Evolutionary conservation across 495 filamentous ascomycete genomes (phyloP).

Genomic region (Hypoxylon lienhwacheense): DNA sequence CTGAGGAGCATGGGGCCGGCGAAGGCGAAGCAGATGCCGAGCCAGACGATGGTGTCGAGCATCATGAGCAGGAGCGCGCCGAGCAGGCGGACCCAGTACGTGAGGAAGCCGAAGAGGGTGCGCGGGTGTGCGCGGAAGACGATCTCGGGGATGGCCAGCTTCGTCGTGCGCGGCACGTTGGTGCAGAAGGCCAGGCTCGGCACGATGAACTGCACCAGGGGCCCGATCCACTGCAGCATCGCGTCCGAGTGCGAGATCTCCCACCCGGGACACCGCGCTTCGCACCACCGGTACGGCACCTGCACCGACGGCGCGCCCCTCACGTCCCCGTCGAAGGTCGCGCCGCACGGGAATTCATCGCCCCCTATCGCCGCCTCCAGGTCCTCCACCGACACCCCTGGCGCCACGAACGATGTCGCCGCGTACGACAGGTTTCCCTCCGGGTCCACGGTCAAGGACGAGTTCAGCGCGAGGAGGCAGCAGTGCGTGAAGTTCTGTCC

Average conservation of each 20-base stretch:
- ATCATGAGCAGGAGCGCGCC: constrained; percentile 36
- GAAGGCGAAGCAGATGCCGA: constrained; percentile 43
- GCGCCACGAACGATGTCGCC: constrained; percentile 25
- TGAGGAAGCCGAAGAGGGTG: constrained; percentile 22
- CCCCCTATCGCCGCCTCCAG: constrained; percentile 13
- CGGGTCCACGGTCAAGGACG: constrained; percentile 14
- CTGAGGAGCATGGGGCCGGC: constrained; percentile 46
- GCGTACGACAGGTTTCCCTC: constrained; percentile 33
- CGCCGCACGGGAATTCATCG: constrained; percentile 44
- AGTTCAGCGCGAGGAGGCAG: constrained; percentile 34
- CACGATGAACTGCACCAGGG: constrained; percentile 40
- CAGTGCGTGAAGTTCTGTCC: constrained; percentile 39
- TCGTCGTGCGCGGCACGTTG: constrained; percentile 37
- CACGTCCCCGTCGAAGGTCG: constrained; percentile 36
- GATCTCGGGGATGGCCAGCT: constrained; percentile 36
- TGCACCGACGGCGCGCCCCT: constrained; percentile 37
- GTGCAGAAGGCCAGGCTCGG: constrained; percentile 40
- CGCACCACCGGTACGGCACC: constrained; percentile 36
- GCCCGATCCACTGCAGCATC: constrained; percentile 37
- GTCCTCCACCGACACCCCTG: constrained; percentile 15
- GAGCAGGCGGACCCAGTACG: constrained; percentile 34
- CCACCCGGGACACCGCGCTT: constrained; percentile 28
- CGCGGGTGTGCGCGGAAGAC: constrained; percentile 30
- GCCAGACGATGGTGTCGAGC: constrained; percentile 43
- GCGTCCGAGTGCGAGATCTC: constrained; percentile 23